Base-by-base conservation (phyloP, 352 stramenopile genomes). In the Phytophthora constricta region DNA sequence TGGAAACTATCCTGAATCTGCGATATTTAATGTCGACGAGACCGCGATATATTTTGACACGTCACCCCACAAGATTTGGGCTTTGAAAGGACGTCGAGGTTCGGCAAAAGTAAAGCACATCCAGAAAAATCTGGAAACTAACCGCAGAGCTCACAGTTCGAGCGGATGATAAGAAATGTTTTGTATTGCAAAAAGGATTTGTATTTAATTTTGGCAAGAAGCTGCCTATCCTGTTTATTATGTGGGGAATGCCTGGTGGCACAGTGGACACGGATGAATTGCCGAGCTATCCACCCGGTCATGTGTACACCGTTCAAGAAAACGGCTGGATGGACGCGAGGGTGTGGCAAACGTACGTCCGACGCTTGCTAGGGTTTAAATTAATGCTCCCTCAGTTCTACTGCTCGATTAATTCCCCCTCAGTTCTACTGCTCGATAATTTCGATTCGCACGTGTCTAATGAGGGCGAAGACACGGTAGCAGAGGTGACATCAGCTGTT, bases 21-120 rank as follows among this genome's bases (percentile, higher is more conserved):
- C 34, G 4, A 80, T 42, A n/a, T 45, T 65, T 19, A 58, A 65
- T 22, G 58, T 56, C 20, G 45, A 63, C 22, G 46, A 56, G 25
- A 63, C 56, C 9, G 46, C 19, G 9, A 57, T 64, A 31, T 43
- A 56, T 20, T 57, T 52, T n/a, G n/a, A n/a, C n/a, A n/a, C n/a
- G n/a, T n/a, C n/a, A n/a, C n/a, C n/a, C n/a, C n/a, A n/a, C n/a
- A 37, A 47, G 3, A 27, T 39, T 1, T 58, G 37, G 33, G 23
- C 46, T 9, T n/a, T 56, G 4, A 57, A 51, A 14, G 46, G 57
- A 16, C 14, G 42, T 45, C n/a, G n/a, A n/a, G 37, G 46, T 19
- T 28, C 46, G 23, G 46, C 57, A 10, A 37, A 48, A 1, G 19
- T 63, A 3, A 48, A 31, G 16, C 10, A 13, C 34, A 42, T 16